Evolutionary conservation across 768 basidiomycete genomes (phyloP), one percentile per base, ranked within the genome.

Genomic region (Boletus edulis): DNA sequence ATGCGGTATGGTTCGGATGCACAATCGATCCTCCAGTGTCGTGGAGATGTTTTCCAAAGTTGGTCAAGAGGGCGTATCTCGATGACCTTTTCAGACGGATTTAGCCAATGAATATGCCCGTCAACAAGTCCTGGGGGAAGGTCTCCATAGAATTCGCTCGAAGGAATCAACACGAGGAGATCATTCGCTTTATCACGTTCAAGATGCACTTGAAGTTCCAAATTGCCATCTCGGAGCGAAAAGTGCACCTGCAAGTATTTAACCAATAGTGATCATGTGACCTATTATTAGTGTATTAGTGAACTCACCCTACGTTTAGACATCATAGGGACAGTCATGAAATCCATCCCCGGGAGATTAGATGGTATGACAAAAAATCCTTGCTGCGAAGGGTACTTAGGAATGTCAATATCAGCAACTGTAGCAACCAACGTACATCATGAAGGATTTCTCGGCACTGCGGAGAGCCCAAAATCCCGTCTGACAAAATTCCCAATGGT

Each of bases 101-200:
- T 56, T 11, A 72, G 47, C 68, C 68, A 72, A 40, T 68, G 69
- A 11, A 43, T 49, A 24, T 60, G 57, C 7, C 15, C 51, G 1
- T 48, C 6, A 14, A 72, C 1, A 29, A 51, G 31, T 1, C 15
- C 34, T 2, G n/a, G 31, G 0, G 70, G 70, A 32, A 71, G 55
- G 41, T 70, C 70, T 0, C 24, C 24, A 15, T 1, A 9, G 4
- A 70, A 44, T 13, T 18, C 54, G 0, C 42, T 10, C 1, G 24
- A 48, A 15, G 68, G 64, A 52, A 70, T 58, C 13, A 67, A 31
- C 31, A 63, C 44, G 2, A 62, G 34, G 34, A 64, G 14, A 5
- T 58, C 35, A 8, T 27, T 42, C 17, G 34, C 15, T 34, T 22
- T n/a, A n/a, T 15, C 22, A 5, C 40, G 14, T n/a, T 35, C 34